Percentiles rank a stretch among this genome's conserved stretches.
These are phyloP conservation scores for Penicillium subrubescens DNA, from an alignment of 495 filamentous ascomycete species.

Conservation along the genomic window DNA sequence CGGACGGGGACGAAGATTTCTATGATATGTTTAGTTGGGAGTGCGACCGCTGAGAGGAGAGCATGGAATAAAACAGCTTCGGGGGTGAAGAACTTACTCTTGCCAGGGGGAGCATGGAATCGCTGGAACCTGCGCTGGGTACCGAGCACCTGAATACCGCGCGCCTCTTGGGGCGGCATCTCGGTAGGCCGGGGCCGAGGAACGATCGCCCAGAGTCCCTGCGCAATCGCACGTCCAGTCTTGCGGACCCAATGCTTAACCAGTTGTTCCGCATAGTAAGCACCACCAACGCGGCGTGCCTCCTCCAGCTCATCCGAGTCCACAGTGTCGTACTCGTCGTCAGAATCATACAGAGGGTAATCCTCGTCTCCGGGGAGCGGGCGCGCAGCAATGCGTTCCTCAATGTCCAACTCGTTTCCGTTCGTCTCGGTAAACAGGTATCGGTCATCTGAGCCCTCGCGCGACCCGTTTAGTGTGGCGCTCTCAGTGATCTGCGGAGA, in stretches of 20 bases:
- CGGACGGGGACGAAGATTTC: constrained; percentile 92
- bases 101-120: constrained; percentile 88
- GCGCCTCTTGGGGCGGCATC: constrained; percentile 54
- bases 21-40: constrained; percentile 23
- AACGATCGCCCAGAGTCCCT: constrained; percentile 51
- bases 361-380: constrained; percentile 62
- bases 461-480: constrained; percentile 8
- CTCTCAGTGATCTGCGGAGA: constrained; percentile 14
- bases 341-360: constrained; percentile 90
- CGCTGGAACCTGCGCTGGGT: constrained; percentile 58
- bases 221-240: constrained; percentile 41
- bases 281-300: constrained; percentile 70
- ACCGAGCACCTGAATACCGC: constrained; percentile 52
- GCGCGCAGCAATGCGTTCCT: constrained; percentile 69
- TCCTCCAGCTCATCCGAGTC: constrained; percentile 71
- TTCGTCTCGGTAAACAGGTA: constrained; percentile 42
- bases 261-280: constrained; percentile 64
- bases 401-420: constrained; percentile 66
- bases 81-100: constrained; percentile 53
- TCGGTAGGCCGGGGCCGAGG: constrained; percentile 63
- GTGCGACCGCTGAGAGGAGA: neutral
- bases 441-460: constrained; percentile 23
- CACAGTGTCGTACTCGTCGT: constrained; percentile 65
- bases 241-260: constrained; percentile 47
- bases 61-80: neutral